Percentiles rank a stretch among this genome's conserved stretches.
phyloP scores from a whole-genome alignment of 2,329 filamentous ascomycete genomes.

The Colletotrichum sp. region DNA sequence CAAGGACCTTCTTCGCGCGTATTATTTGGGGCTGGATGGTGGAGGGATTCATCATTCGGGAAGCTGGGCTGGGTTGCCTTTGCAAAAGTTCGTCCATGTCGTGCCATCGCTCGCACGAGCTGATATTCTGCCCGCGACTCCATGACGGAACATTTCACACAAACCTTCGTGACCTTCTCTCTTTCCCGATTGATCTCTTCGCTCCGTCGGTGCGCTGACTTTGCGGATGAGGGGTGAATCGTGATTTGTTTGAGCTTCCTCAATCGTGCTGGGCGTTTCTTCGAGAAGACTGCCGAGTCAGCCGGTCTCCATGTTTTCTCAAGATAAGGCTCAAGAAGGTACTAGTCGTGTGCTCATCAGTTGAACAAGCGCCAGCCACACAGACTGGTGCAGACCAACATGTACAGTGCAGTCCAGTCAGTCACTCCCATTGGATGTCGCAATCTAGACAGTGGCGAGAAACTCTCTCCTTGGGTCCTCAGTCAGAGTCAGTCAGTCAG shows the following conservation, averaged over 20 bases:
- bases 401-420: background rate
- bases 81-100: conserved; percentile 11
- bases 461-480: background rate
- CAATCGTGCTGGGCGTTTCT: background rate
- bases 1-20: background rate
- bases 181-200: conserved; percentile 17
- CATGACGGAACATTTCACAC: background rate
- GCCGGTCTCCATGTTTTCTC: background rate
- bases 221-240: background rate
- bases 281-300: background rate
- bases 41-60: background rate
- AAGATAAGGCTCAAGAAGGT: conserved; percentile 1
- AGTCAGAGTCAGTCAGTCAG: background rate
- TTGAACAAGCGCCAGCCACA: background rate
- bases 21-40: background rate
- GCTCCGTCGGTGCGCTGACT: background rate
- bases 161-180: background rate
- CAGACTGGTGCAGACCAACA: background rate
- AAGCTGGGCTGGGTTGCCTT: background rate
- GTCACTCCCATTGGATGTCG: background rate
- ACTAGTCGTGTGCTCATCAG: background rate
- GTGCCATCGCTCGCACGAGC: background rate
- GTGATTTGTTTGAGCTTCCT: background rate
- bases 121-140: background rate
- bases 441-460: background rate